Conservation (phyloP, 2,329 filamentous ascomycete genomes). For the Emmonsiellopsis sp. region DNA sequence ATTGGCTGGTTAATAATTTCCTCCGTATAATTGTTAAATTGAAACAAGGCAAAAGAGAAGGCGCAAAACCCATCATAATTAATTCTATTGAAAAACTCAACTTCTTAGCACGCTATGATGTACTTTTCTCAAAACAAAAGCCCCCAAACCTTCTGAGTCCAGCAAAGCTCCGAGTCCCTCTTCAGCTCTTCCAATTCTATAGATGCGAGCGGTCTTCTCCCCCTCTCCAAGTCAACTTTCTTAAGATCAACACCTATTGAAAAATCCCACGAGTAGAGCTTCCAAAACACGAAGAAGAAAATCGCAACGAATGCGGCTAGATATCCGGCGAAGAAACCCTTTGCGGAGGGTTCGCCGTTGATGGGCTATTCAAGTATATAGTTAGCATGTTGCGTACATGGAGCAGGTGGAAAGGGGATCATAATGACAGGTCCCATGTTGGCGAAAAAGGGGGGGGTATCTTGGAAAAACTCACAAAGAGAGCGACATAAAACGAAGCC, state of each 20-base stretch:
- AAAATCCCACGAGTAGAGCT: constrained; percentile 8
- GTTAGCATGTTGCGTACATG: constrained; percentile 17
- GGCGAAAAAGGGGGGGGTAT: constrained; percentile 39
- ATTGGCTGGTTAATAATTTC: too few species aligned
- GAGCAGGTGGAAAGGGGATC: constrained; percentile 73
- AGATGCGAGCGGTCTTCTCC: neutral
- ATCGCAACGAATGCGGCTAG: constrained; percentile 32
- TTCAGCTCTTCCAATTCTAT: neutral
- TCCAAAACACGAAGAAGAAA: constrained; percentile 21
- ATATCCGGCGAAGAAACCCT: constrained; percentile 39
- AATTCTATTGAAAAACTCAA: too few species aligned
- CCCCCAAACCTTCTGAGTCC: neutral
- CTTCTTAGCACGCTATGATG: too few species aligned
- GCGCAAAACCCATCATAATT: too few species aligned
- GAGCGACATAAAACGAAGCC: constrained; percentile 31
- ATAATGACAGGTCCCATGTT: constrained; percentile 48
- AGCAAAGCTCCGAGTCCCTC: neutral
- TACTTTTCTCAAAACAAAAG: too few species aligned
- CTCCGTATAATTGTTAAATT: too few species aligned
- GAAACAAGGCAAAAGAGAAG: too few species aligned
- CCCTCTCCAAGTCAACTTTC: constrained; percentile 5
- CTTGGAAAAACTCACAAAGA: constrained; percentile 40
- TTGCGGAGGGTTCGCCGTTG: constrained; percentile 24
- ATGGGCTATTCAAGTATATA: constrained; percentile 43
- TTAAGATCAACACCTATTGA: constrained; percentile 5